Conservation (phyloP, 495 filamentous ascomycete genomes). For the Penicillium herquei region DNA sequence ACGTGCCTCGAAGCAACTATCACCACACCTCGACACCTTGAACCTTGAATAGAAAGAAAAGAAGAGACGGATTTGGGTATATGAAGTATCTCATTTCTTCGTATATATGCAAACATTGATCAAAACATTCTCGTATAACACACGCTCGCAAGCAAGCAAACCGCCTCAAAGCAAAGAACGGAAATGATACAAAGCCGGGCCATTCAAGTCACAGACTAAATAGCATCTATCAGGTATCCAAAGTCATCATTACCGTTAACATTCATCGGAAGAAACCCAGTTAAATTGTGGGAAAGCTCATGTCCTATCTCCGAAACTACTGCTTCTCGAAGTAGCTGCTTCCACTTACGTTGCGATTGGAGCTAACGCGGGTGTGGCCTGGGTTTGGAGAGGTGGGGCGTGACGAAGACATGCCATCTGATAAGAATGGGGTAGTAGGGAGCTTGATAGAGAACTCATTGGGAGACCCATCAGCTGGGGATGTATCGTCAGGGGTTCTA, state of each 20-base stretch:
- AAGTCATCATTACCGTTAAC: constrained; percentile 13
- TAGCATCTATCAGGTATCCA: constrained; percentile 19
- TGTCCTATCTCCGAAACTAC: constrained; percentile 6
- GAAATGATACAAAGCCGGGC: constrained; percentile 6
- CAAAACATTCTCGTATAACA: constrained; percentile 4
- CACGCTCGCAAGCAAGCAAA: constrained; percentile 10
- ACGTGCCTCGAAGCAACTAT: neutral
- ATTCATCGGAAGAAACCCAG: neutral
- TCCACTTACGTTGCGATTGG: constrained; percentile 31
- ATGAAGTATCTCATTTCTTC: constrained; percentile 26
- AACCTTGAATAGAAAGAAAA: neutral
- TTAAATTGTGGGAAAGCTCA: neutral
- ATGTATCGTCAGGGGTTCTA: constrained; percentile 44
- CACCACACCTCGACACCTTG: neutral
- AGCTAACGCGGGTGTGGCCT: constrained; percentile 48
- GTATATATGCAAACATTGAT: constrained; percentile 32
- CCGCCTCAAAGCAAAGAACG: constrained; percentile 2
- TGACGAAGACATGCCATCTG: constrained; percentile 59
- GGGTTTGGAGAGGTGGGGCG: constrained; percentile 60
- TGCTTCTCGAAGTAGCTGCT: constrained; percentile 35
- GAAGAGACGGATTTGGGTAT: constrained; percentile 7
- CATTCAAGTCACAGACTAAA: constrained; percentile 2
- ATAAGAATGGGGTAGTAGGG: constrained; percentile 49
- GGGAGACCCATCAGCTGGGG: constrained; percentile 37
- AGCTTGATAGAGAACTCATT: constrained; percentile 54